Evolutionary conservation across 306 rosid genomes (phyloP), one percentile per base, ranked within the genome.

Genomic region (Inga laurina): DNA sequence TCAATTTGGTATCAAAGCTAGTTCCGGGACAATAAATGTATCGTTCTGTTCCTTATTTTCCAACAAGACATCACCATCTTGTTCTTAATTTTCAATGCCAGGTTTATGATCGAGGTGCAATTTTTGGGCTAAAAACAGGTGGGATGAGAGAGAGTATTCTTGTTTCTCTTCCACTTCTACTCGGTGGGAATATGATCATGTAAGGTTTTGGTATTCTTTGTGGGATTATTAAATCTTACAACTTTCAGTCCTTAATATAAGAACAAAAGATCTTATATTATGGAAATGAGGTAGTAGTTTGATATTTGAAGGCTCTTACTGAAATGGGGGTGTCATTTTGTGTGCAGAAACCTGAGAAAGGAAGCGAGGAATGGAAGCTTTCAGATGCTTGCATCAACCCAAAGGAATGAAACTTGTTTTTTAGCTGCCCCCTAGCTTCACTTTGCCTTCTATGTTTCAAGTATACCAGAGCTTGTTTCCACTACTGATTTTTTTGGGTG

Each of bases 111-210:
- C 94, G 98, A 15, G 99, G 99, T 54, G 93, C 99, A 61, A 95
- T 98, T 52, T 95, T 95, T 86, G 99, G 99, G 73, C 87, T 93
- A 24, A 93, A 93, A 91, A 96, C 99, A 1, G 99, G 99, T 75
- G 99, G 98, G 74, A 91, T 98, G 81, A 96, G 93, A 37, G 99
- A 96, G 90, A 96, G 99, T 89, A 96, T 96, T 86, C 98, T 96
- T 76, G 99, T 96, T 71, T 93, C 99, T 84, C 97, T 96, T 74
- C 99, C 98, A n/a, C 91, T 91, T 73, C 97, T 83, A 89, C 99
- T 65, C 96, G 98, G 44, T 93, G 99, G 99, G 98, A 92, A 85
- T 96, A 96, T 57, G 97, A 92, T 87, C 99, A 92, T 71, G 97
- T 96, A 91, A 85, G 97, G 52, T 78, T 80, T 77, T 75, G 71